A percentile compares a stretch with the other conserved stretches of the same genome.
These are phyloP conservation scores for Leucocoprinus birnbaumii DNA, from an alignment of 768 basidiomycete species.

Conservation along the genomic window DNA sequence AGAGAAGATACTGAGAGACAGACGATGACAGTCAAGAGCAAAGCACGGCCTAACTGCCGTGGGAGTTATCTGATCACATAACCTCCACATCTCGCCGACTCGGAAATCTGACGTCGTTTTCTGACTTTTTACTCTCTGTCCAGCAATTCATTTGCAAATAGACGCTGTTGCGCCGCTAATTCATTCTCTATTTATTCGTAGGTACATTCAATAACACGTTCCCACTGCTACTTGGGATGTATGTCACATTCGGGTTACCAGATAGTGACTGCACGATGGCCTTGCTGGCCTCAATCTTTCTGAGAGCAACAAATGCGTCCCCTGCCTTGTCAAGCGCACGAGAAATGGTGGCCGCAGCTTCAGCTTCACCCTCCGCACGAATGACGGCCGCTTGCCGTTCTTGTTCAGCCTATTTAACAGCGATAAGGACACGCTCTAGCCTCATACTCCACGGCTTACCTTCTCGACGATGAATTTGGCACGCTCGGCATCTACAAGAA, in stretches of 20 bases:
- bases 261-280: constrained; percentile 89
- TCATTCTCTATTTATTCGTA: constrained; percentile 39
- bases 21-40: constrained; percentile 47
- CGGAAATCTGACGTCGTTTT: constrained; percentile 15
- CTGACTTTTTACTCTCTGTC: constrained; percentile 12
- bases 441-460: constrained; percentile 35
- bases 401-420: constrained; percentile 81
- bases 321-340: constrained; percentile 90
- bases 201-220: constrained; percentile 86
- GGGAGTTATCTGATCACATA: constrained; percentile 37
- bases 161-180: constrained; percentile 5
- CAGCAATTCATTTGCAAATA: constrained; percentile 1
- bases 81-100: constrained; percentile 8
- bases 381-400: constrained; percentile 98
- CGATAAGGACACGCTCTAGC: constrained; percentile 11
- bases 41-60: constrained; percentile 31
- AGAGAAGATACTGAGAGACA: constrained; percentile 44
- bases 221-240: constrained; percentile 76
- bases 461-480: constrained; percentile 99
- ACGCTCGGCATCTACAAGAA: constrained; percentile 82
- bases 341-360: constrained; percentile 93
- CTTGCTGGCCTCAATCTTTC: constrained; percentile 97
- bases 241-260: constrained; percentile 81
- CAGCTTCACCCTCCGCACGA: constrained; percentile 97
- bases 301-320: constrained; percentile 91